Percentiles rank a stretch among this genome's conserved stretches.
These are phyloP conservation scores for Pelargonium nanum DNA, from an alignment of 345 rosid genomes.

Conservation along the genomic window DNA sequence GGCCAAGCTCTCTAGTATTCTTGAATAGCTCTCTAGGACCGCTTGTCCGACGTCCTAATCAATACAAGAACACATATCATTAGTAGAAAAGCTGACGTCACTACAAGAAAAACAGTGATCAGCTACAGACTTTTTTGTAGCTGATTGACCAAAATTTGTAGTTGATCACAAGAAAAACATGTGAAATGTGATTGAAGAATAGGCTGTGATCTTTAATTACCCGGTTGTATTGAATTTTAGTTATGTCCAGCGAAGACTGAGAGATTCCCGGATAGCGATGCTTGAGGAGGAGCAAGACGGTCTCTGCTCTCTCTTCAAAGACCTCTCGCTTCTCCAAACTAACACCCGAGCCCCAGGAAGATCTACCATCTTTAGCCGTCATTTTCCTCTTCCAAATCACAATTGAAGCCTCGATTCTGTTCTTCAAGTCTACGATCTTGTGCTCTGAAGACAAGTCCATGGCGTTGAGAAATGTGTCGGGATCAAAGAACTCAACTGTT, in stretches of 20 bases:
- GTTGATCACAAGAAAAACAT: background rate
- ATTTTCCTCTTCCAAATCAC: constrained; percentile 84
- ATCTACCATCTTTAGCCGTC: constrained; percentile 67
- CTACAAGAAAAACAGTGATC: background rate
- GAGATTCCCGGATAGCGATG: constrained; percentile 73
- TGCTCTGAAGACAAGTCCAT: constrained; percentile 76
- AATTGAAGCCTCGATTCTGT: constrained; percentile 78
- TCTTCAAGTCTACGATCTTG: constrained; percentile 71
- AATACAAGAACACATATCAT: constrained; percentile 8
- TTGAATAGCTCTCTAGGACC: constrained; percentile 73
- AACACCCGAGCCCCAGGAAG: constrained; percentile 74
- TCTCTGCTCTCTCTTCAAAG: constrained; percentile 85
- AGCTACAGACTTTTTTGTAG: background rate
- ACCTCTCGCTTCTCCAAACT: constrained; percentile 81
- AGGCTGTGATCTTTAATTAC: constrained; percentile 20
- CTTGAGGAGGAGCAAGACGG: constrained; percentile 64
- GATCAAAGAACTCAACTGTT: constrained; percentile 67
- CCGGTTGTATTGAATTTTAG: constrained; percentile 71
- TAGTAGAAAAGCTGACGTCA: no score
- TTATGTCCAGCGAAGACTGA: constrained; percentile 74
- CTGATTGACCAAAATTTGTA: background rate
- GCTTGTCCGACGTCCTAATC: constrained; percentile 78
- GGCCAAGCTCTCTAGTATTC: constrained; percentile 82
- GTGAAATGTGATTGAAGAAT: background rate
- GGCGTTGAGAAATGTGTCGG: constrained; percentile 49